Base-by-base conservation (phyloP, 768 basidiomycete genomes). In the Lentinula aciculospora region DNA sequence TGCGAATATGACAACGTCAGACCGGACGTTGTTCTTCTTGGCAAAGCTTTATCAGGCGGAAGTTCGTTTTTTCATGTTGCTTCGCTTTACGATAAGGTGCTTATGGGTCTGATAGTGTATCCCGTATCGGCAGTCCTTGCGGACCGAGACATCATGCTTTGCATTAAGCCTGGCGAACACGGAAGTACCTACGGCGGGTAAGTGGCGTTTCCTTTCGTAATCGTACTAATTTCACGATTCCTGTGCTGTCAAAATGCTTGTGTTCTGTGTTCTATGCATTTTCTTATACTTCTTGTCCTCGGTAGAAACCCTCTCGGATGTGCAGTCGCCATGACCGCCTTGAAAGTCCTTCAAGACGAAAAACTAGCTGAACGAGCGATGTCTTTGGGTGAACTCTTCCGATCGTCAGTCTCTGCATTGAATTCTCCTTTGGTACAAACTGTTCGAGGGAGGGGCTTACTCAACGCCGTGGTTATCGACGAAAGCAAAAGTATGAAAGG, bases 41-140 rank as follows among this genome's bases (percentile, higher is more conserved):
- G 97, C 46, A 99, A 99, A 73, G 97, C 97, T 0, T 82, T 99
- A 6, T 96, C 94, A 3, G 96, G 97, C 27, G 97, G 97, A 69
- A 81, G 92, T 93, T 53, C 63, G 86, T 76, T 23, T 46, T 10
- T 48, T 39, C 15, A 15, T 27, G 15, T 47, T 17, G 15, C 36
- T 15, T 19, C 60, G 49, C 62, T 37, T 25, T 37, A 19, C 61
- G 28, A 57, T 51, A 8, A 19, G 40, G 25, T 36, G 28, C 13
- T 34, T 50, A 27, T 28, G 23, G 34, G 36, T 19, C 49, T 3
- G 51, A 21, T 62, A 92, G 91, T 98, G 59, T 98, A 97, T 70
- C 96, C 97, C 44, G 95, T 99, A 10, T 97, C 95, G 25, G 94
- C 92, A 13, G 95, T 98, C 19, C 81, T 99, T 31, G 88, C 95